Conservation (phyloP, 2,329 filamentous ascomycete species). For the Diaporthe sp. region DNA sequence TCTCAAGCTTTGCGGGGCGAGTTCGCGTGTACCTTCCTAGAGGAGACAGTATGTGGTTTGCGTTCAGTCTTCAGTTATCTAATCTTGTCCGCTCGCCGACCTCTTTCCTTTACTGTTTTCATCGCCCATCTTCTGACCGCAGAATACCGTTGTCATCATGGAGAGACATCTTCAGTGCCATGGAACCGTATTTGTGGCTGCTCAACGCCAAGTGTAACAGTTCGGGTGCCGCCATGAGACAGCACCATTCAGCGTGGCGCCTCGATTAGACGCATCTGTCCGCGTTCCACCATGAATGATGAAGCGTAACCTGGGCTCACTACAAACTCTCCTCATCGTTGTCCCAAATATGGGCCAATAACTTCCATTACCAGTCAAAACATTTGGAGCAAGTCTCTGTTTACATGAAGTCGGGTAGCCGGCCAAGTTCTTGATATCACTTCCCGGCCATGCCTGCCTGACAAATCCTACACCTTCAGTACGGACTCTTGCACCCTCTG, state of each 20-base stretch:
- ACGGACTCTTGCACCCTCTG: background rate
- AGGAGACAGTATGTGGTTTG: background rate
- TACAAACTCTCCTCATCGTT: background rate
- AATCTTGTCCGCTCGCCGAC: background rate
- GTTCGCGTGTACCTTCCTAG: conserved; percentile 35
- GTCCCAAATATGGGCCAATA: background rate
- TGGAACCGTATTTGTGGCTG: background rate
- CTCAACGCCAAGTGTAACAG: background rate
- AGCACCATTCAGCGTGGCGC: background rate
- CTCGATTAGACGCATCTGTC: background rate
- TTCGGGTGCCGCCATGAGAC: background rate
- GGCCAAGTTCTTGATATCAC: background rate
- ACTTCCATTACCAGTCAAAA: background rate
- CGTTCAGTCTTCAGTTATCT: background rate
- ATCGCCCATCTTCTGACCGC: background rate
- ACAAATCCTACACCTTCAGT: background rate
- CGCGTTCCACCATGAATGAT: background rate
- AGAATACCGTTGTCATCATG: background rate
- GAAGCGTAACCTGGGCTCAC: background rate
- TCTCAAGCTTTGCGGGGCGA: conserved; percentile 17
- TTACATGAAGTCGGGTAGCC: background rate
- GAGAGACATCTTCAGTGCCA: background rate
- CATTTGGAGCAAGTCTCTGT: background rate
- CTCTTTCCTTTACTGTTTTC: background rate
- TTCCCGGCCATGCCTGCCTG: background rate